Percentiles rank a stretch among this genome's conserved stretches.
Conservation (phyloP, 148 eudicot species). For the Cornus florida region DNA sequence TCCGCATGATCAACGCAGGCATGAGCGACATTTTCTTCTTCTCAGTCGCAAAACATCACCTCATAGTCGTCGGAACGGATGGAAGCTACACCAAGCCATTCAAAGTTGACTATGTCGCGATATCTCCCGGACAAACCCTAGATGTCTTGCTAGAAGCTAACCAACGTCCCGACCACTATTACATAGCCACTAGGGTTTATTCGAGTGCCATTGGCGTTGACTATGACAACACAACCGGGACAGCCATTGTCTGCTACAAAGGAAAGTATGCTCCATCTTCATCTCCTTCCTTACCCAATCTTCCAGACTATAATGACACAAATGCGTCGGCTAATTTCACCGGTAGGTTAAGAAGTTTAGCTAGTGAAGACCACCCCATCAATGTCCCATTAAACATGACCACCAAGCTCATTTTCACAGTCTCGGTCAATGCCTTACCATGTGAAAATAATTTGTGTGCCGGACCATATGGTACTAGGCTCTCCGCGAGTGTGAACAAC, state of each 20-base stretch:
- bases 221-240: background rate
- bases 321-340: conserved; percentile 12
- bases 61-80: conserved; percentile 7
- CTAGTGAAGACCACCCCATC: conserved; percentile 1
- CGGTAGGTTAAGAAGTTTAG: conserved; percentile 7
- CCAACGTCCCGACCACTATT: background rate
- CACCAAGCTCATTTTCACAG: conserved; percentile 8
- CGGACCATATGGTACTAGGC: conserved; percentile 12
- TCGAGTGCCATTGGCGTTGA: background rate
- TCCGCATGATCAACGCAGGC: background rate
- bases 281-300: background rate
- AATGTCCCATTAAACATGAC: conserved; percentile 6
- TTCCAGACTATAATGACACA: conserved; percentile 18
- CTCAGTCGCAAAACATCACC: background rate
- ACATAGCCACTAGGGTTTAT: conserved; percentile 5
- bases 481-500: conserved; percentile 21
- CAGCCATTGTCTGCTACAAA: conserved; percentile 6
- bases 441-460: conserved; percentile 10
- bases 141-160: conserved; percentile 8
- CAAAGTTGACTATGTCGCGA: background rate
- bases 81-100: conserved; percentile 10
- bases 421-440: conserved; percentile 13
- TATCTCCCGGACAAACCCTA: conserved; percentile 16
- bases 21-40: conserved; percentile 7
- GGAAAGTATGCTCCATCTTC: conserved; percentile 3